A percentile compares a stretch with the other conserved stretches of the same genome.
Evolutionary conservation across 2,329 filamentous ascomycete species (phyloP).

Genomic region (Colletotrichum limetticola): DNA sequence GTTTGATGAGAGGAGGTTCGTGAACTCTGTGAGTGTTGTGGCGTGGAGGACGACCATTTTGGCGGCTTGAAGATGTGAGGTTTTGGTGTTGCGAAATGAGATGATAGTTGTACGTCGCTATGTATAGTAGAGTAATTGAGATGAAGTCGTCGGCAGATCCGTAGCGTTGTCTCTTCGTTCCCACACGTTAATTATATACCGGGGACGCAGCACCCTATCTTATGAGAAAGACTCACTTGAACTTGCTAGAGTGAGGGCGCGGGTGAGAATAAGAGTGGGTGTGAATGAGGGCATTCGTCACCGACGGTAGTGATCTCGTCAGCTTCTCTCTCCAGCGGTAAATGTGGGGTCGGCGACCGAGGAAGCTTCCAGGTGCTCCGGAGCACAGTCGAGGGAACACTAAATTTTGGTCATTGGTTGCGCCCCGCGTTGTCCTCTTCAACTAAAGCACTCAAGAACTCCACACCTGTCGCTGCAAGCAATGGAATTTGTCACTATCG

Average conservation of each 20-base stretch:
- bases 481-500: neutral
- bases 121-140: neutral
- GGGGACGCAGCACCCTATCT: neutral
- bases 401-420: neutral
- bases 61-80: too few species aligned
- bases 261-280: neutral
- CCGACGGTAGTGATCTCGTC: neutral
- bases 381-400: neutral
- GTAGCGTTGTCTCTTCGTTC: neutral
- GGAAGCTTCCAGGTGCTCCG: conserved; percentile 30
- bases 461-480: neutral
- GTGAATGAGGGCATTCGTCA: conserved; percentile 1
- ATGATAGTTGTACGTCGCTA: neutral
- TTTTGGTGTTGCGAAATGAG: neutral
- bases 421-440: neutral
- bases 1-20: conserved; percentile 57
- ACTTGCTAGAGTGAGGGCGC: conserved; percentile 10
- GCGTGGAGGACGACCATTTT: conserved; percentile 51
- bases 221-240: too few species aligned
- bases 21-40: conserved; percentile 57
- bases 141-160: neutral
- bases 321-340: conserved; percentile 10
- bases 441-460: neutral
- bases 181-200: neutral
- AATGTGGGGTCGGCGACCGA: conserved; percentile 5